Conservation (phyloP, 2,329 filamentous ascomycete species). For the Hymenoscyphus infarciens region DNA sequence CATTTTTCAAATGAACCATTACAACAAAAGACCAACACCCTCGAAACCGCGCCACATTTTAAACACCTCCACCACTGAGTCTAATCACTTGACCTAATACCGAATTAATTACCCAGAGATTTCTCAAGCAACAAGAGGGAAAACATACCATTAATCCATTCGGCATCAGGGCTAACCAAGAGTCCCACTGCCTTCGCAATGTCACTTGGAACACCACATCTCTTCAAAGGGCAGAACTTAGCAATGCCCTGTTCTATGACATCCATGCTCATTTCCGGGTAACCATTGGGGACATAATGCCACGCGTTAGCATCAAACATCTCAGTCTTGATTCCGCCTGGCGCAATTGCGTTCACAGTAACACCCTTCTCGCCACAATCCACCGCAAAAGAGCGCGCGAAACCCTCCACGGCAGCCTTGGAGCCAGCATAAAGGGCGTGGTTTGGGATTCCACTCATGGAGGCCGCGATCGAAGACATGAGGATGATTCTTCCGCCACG, state of each 20-base stretch:
- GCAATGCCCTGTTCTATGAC: slow-evolving; percentile 52
- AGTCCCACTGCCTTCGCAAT: slow-evolving; percentile 42
- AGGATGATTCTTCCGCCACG: slow-evolving; percentile 66
- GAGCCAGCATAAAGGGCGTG: slow-evolving; percentile 72
- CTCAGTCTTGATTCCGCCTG: slow-evolving; percentile 61
- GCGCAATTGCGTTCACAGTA: slow-evolving; percentile 64
- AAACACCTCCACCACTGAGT: slow-evolving; percentile 25
- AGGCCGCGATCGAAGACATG: slow-evolving; percentile 60
- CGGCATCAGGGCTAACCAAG: slow-evolving; percentile 53
- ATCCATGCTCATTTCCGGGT: slow-evolving; percentile 51
- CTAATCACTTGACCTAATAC: slow-evolving; percentile 27
- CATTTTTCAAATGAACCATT: not conserved
- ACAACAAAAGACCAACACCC: not conserved
- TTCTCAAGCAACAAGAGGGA: not conserved
- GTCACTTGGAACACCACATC: slow-evolving; percentile 55
- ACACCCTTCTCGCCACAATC: slow-evolving; percentile 59
- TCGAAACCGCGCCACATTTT: not conserved
- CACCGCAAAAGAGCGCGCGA: slow-evolving; percentile 65
- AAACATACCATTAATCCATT: slow-evolving; percentile 57
- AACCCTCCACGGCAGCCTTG: slow-evolving; percentile 73
- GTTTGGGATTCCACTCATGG: slow-evolving; percentile 63
- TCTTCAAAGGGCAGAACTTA: slow-evolving; percentile 54
- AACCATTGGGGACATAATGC: slow-evolving; percentile 56
- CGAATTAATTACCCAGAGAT: slow-evolving; percentile 4
- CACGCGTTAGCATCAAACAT: slow-evolving; percentile 66